phyloP scores from a whole-genome alignment of 2,329 filamentous ascomycete genomes.

The Fusarium xylarioides region DNA sequence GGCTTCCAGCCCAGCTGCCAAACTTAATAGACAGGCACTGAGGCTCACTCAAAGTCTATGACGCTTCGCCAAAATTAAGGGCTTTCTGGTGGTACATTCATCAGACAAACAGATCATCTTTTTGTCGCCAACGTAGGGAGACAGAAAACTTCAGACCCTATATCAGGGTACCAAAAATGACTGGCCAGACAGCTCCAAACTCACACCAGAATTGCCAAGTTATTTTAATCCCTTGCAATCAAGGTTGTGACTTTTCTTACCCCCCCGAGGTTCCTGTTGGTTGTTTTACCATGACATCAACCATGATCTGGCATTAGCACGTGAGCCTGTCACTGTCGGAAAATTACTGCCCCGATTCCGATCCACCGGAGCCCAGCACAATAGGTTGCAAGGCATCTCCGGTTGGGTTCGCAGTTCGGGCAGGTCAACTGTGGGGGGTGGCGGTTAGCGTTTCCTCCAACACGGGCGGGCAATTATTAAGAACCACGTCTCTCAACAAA shows the following conservation, averaged over 20 bases:
- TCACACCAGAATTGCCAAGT: too few relatives aligned
- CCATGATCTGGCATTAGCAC: constrained; percentile 16
- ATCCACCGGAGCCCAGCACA: not conserved
- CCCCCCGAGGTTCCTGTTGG: not conserved
- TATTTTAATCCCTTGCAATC: not conserved
- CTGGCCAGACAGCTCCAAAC: not conserved
- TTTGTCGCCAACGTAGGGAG: not conserved
- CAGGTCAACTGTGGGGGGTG: constrained; percentile 29
- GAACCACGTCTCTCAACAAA: constrained; percentile 43
- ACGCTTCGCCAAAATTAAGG: not conserved
- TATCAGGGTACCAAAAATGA: not conserved
- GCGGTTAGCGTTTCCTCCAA: constrained; percentile 34
- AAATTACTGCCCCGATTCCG: constrained; percentile 19
- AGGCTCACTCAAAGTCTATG: not conserved
- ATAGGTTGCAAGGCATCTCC: not conserved
- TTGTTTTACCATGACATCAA: constrained; percentile 37
- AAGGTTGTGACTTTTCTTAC: not conserved
- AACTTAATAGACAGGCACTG: not conserved
- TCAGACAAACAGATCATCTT: not conserved
- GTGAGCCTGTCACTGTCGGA: constrained; percentile 30
- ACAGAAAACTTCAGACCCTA: not conserved
- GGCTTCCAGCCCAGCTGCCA: not conserved
- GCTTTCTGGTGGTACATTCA: not conserved
- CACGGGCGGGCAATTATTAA: constrained; percentile 28
- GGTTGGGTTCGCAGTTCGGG: constrained; percentile 11